These are phyloP conservation scores for Alternaria sp. DNA, from an alignment of 2,329 filamentous ascomycete species.

Conservation along the genomic window DNA sequence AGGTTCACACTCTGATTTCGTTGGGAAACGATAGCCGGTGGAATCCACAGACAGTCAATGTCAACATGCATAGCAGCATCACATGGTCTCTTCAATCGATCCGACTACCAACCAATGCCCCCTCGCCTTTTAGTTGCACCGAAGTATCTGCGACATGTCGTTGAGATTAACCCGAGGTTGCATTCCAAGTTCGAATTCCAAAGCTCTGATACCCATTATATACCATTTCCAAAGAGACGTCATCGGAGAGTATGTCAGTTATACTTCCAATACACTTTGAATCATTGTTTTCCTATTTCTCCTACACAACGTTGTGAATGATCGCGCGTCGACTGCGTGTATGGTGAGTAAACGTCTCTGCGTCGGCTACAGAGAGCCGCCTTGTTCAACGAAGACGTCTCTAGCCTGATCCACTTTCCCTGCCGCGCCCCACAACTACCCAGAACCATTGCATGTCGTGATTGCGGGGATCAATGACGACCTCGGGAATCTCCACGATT, in stretches of 20 bases:
- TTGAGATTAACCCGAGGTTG: neutral
- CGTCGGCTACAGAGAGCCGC: neutral
- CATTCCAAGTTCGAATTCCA: neutral
- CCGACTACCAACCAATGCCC: neutral
- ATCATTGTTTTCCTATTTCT: fast-evolving
- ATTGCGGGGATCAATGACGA: constrained; percentile 18
- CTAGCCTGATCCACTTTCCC: constrained; percentile 8
- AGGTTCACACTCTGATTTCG: constrained; percentile 39
- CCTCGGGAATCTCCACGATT: neutral
- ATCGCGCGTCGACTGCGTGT: neutral
- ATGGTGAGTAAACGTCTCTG: neutral
- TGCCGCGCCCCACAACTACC: neutral
- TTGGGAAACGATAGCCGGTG: neutral
- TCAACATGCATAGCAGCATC: neutral
- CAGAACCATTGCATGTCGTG: constrained; percentile 13
- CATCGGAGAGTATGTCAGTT: neutral
- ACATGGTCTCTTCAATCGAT: neutral
- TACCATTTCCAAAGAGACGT: neutral
- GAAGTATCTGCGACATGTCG: neutral
- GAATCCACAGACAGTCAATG: neutral
- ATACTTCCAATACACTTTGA: neutral
- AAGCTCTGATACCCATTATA: neutral
- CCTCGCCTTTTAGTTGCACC: neutral
- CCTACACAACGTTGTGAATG: neutral
- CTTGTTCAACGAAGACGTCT: neutral